These are phyloP conservation scores for Escallonia herrerae DNA, from an alignment of 129 eudicot genomes.

Conservation along the genomic window DNA sequence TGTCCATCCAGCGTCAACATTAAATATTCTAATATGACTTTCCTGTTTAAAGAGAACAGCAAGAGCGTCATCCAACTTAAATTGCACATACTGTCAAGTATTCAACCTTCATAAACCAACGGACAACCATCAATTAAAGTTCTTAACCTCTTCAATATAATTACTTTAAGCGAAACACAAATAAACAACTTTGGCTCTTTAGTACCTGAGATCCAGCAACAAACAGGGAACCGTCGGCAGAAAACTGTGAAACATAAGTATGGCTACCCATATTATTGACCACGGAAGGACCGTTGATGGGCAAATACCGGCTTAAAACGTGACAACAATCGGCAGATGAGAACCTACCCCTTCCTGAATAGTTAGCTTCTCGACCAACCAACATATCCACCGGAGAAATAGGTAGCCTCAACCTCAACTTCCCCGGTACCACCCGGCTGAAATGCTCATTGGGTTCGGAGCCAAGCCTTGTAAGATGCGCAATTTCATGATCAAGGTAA, in stretches of 20 bases:
- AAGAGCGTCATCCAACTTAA: neutral
- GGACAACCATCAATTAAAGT: no score
- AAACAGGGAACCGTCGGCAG: constrained; percentile 76
- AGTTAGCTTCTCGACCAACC: constrained; percentile 64
- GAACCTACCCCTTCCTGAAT: constrained; percentile 68
- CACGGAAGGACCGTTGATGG: constrained; percentile 48
- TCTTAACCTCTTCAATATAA: neutral
- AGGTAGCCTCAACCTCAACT: constrained; percentile 30
- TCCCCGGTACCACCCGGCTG: constrained; percentile 40
- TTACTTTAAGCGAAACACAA: neutral
- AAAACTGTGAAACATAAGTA: constrained; percentile 84
- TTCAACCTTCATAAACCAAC: no score
- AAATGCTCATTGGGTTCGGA: constrained; percentile 50
- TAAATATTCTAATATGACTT: constrained; percentile 70
- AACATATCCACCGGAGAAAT: constrained; percentile 76
- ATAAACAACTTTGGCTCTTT: neutral
- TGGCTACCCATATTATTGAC: constrained; percentile 63
- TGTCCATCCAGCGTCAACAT: constrained; percentile 66
- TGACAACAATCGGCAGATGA: constrained; percentile 75
- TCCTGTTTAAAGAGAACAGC: constrained; percentile 38
- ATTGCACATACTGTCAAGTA: no score
- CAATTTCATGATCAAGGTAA: constrained; percentile 43
- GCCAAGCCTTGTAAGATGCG: constrained; percentile 46
- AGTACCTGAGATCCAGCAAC: constrained; percentile 89
- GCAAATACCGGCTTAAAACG: constrained; percentile 67